Percentiles rank a stretch among this genome's conserved stretches.
phyloP scores from a whole-genome alignment of 371 early-diverging fungal genomes.

The Rhizomucor pusillus region DNA sequence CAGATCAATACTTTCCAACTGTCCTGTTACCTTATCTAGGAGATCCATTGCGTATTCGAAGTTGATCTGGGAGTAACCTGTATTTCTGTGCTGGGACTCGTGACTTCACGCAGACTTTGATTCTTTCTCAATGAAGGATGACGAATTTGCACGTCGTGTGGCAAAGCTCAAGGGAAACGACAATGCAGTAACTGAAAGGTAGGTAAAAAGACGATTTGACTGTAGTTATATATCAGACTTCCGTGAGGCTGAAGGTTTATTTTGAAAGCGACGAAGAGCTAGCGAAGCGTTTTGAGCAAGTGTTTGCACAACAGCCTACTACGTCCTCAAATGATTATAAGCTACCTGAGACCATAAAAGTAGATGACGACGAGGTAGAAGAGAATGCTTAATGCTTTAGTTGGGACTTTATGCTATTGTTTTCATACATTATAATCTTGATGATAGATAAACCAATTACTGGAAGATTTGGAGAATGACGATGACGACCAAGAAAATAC shows the following conservation, averaged over 20 bases:
- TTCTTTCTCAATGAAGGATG: constrained; percentile 3
- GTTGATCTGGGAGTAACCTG: no score
- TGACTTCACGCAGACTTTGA: no score
- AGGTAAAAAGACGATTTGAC: background rate
- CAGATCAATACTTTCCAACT: background rate
- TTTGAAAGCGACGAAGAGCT: constrained; percentile 22
- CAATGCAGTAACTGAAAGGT: constrained; percentile 6
- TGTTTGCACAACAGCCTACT: constrained; percentile 25
- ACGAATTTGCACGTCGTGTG: constrained; percentile 8
- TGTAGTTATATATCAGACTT: background rate
- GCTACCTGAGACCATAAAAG: constrained; percentile 19
- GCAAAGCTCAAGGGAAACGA: constrained; percentile 6
- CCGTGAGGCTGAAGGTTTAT: background rate
- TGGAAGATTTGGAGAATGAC: constrained; percentile 1
- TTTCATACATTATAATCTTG: constrained; percentile 10
- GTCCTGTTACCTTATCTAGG: background rate
- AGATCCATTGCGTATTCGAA: constrained; percentile 1
- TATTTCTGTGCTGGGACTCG: no score
- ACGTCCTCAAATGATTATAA: constrained; percentile 10
- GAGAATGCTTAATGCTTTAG: background rate
- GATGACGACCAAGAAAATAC: constrained; percentile 20
- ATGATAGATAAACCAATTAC: constrained; percentile 10
- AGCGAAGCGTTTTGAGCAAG: constrained; percentile 23
- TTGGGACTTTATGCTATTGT: background rate
- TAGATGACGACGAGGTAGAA: constrained; percentile 10